A percentile compares a stretch with the other conserved stretches of the same genome.
phyloP scores from a whole-genome alignment of 345 rosid species.

The Dovyalis caffra region DNA sequence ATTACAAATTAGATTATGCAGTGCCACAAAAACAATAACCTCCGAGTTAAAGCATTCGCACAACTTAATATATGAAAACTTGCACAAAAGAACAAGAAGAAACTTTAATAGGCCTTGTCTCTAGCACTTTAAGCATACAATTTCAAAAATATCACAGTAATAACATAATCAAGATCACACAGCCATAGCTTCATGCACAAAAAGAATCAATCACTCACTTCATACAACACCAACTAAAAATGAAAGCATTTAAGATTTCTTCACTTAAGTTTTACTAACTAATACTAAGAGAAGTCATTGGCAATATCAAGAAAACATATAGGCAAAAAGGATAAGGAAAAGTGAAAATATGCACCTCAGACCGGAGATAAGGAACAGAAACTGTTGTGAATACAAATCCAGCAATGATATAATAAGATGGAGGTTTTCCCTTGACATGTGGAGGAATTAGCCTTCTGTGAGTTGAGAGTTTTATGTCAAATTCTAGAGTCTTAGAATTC shows the following conservation, averaged over 20 bases:
- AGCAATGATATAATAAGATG: slow-evolving; percentile 87
- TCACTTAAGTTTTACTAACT: background rate
- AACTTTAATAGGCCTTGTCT: background rate
- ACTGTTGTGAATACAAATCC: slow-evolving; percentile 91
- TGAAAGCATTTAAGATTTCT: background rate
- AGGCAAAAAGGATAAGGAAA: background rate
- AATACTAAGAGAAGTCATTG: background rate
- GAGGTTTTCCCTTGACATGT: slow-evolving; percentile 73
- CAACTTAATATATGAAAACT: background rate
- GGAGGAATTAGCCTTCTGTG: slow-evolving; percentile 87
- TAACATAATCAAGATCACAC: background rate
- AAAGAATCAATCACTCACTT: background rate
- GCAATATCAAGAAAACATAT: background rate
- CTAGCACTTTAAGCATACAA: background rate
- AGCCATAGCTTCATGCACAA: background rate
- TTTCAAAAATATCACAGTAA: background rate
- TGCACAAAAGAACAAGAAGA: background rate
- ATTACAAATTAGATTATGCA: background rate
- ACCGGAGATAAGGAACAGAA: slow-evolving; percentile 89
- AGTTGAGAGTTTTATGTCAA: slow-evolving; percentile 79
- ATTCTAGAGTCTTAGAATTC: slow-evolving; percentile 55
- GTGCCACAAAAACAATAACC: background rate
- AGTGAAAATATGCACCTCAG: slow-evolving; percentile 61
- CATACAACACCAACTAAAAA: background rate
- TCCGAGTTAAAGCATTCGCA: background rate